Base-by-base conservation (phyloP, 345 rosid species). In the Cardamine chenopodiifolia region DNA sequence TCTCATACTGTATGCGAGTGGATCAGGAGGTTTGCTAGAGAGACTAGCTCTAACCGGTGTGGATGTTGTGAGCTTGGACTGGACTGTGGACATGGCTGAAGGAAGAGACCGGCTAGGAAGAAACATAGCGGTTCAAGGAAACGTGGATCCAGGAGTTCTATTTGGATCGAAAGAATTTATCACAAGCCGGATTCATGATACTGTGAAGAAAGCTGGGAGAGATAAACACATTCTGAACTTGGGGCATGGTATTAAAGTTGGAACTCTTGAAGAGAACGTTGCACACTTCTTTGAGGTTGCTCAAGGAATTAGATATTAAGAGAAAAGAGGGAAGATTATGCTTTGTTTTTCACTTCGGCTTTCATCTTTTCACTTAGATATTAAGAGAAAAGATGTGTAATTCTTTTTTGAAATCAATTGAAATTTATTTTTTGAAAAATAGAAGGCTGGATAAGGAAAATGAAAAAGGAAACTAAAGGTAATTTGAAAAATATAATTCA, bases 41-140 rank as follows among this genome's bases (percentile, higher is more conserved):
- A 90, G 98, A 81, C 81, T 96, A 64, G 82, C 91, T 66, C 70
- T 83, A 70, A 90, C 99, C 0, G 94, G 97, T 8, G 96, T 90
- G 9, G 98, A 96, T 64, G 99, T 96, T 11, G 96, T 96, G 62
- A 90, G 99, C 87, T 80, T 96, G 85, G 99, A 95, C 71, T 95
- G 99, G 98, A 88, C 98, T 11, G 94, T 92, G 26, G 97, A 96
- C 83, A 92, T 96, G 97, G 97, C 97, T 52, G 98, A 96, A 82
- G 98, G 98, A 49, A 87, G 97, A 68, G 88, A 80, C 79, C 81
- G 97, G 56, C 47, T 95, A 49, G 99, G 99, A 68, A 68, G 83
- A 2, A 80, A 87, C 35, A 62, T 90, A 64, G 98, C 97, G 0
- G 97, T 95, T 67, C 99, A 95, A 74, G 99, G 99, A 56, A 95